Conservation (phyloP, 306 rosid species). For the Cucurbita ficifolia region DNA sequence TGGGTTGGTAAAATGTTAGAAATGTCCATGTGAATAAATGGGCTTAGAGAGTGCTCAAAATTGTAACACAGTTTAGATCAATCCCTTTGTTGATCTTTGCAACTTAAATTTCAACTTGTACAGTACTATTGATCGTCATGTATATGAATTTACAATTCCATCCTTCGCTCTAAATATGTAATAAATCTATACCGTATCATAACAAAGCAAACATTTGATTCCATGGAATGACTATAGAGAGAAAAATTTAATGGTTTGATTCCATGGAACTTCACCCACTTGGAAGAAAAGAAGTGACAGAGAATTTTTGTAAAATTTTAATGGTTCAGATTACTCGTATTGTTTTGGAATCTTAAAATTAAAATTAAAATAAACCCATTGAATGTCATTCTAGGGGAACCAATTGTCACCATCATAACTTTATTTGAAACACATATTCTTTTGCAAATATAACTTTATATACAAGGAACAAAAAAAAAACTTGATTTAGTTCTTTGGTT, state of each 20-base stretch:
- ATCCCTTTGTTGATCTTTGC: constrained; percentile 16
- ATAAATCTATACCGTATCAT: neutral
- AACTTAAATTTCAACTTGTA: constrained; percentile 20
- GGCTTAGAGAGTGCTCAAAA: constrained; percentile 19
- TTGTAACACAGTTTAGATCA: constrained; percentile 15
- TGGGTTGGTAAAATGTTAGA: constrained; percentile 23
- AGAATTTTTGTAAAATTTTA: neutral
- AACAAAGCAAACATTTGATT: neutral
- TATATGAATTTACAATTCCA: neutral
- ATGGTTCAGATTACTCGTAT: neutral
- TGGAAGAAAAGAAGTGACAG: neutral
- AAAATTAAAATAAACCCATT: neutral
- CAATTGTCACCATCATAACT: constrained; percentile 8
- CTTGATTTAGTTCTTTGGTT: neutral
- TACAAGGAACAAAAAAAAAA: neutral
- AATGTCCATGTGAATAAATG: constrained; percentile 9
- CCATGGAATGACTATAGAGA: neutral
- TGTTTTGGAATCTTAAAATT: neutral
- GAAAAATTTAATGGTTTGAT: neutral
- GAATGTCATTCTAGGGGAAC: neutral
- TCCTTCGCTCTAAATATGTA: neutral
- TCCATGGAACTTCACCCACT: neutral
- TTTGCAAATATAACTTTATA: neutral
- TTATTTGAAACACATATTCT: neutral
- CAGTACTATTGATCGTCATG: constrained; percentile 7